phyloP scores from a whole-genome alignment of 1,284 basidiomycete species.

The Cystobasidium sp. region DNA sequence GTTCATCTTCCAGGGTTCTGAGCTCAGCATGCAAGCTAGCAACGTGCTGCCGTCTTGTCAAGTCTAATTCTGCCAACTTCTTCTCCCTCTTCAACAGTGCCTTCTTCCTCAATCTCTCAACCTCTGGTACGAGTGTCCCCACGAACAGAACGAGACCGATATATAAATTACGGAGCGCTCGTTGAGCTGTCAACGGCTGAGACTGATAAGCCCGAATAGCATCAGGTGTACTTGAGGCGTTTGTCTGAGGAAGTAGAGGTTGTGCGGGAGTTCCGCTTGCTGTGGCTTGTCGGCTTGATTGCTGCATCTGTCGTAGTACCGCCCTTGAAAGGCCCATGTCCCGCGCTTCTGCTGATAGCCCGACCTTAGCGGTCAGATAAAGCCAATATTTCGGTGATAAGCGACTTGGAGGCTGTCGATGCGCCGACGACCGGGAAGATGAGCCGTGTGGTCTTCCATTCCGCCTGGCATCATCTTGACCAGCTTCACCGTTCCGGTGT shows the following conservation, averaged over 20 bases:
- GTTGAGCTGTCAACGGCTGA: slow-evolving; percentile 36
- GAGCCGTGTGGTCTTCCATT: slow-evolving; percentile 34
- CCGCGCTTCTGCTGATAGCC: slow-evolving; percentile 52
- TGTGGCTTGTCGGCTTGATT: not conserved
- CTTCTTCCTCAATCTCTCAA: slow-evolving; percentile 52
- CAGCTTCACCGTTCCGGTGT: not conserved
- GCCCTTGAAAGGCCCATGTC: slow-evolving; percentile 53
- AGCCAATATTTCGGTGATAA: slow-evolving; percentile 55
- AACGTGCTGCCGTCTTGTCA: slow-evolving; percentile 1
- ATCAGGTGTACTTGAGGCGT: slow-evolving; percentile 6
- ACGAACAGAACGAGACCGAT: slow-evolving; percentile 51
- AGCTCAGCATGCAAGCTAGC: slow-evolving; percentile 16
- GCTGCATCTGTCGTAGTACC: slow-evolving; percentile 34
- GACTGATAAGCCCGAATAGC: slow-evolving; percentile 41
- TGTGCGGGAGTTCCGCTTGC: slow-evolving; percentile 3
- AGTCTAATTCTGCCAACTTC: slow-evolving; percentile 47
- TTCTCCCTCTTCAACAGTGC: slow-evolving; percentile 53
- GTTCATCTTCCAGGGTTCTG: slow-evolving; percentile 4
- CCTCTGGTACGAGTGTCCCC: slow-evolving; percentile 53
- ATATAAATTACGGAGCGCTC: slow-evolving; percentile 44
- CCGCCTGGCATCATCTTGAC: slow-evolving; percentile 5
- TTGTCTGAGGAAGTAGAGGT: slow-evolving; percentile 5
- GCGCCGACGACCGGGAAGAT: slow-evolving; percentile 35
- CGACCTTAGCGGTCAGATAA: slow-evolving; percentile 52
- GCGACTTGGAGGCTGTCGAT: slow-evolving; percentile 43